Evolutionary conservation across 306 rosid genomes (phyloP).

Genomic region (Quercus engelmannii): DNA sequence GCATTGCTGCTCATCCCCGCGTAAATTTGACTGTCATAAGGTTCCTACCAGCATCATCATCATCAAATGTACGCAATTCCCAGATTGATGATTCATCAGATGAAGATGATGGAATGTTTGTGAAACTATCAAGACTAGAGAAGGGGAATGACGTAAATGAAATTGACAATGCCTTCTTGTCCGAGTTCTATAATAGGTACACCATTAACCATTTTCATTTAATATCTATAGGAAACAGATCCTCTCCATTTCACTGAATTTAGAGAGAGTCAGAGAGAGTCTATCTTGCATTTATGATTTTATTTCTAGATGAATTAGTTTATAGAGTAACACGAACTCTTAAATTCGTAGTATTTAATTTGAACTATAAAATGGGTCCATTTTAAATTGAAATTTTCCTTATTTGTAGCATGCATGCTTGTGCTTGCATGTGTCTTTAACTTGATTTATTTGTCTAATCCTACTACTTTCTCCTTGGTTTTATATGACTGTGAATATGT

Average conservation of each 20-base stretch:
- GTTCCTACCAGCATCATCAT: constrained; percentile 26
- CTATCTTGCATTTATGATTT: too few relatives aligned
- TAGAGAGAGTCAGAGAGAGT: too few relatives aligned
- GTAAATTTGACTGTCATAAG: constrained; percentile 67
- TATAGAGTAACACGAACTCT: too few relatives aligned
- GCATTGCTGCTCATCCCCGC: constrained; percentile 53
- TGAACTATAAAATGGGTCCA: too few relatives aligned
- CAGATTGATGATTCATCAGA: constrained; percentile 15
- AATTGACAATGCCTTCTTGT: constrained; percentile 62
- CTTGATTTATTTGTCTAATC: background rate
- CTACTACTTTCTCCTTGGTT: too few relatives aligned
- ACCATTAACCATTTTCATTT: background rate
- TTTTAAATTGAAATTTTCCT: background rate
- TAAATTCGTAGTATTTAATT: too few relatives aligned
- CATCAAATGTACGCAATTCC: constrained; percentile 12
- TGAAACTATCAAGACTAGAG: constrained; percentile 59
- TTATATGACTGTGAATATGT: background rate
- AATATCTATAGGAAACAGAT: background rate
- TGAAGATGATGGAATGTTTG: constrained; percentile 47
- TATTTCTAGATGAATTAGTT: too few relatives aligned
- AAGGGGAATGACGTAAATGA: constrained; percentile 33
- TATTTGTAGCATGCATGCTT: background rate
- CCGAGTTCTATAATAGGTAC: constrained; percentile 69
- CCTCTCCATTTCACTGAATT: background rate
- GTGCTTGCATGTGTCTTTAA: background rate